phyloP scores from a whole-genome alignment of 495 filamentous ascomycete genomes.

The Aspergillus conjunctus region DNA sequence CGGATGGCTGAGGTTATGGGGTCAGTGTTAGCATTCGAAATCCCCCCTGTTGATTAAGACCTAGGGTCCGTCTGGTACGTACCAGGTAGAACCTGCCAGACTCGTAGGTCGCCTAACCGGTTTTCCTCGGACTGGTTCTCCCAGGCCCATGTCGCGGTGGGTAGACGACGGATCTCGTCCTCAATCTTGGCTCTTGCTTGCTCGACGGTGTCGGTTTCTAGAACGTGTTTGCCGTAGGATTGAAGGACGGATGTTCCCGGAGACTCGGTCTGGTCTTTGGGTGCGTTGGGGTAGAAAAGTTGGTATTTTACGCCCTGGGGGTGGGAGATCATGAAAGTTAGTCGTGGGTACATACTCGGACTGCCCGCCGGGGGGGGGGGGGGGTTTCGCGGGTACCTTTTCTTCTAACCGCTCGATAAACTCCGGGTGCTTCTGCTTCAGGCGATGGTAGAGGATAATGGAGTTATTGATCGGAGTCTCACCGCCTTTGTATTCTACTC shows the following conservation, averaged over 20 bases:
- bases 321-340: too few species aligned
- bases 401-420: not conserved
- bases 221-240: slow-evolving; percentile 5
- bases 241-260: slow-evolving; percentile 5
- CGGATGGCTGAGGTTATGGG: not conserved
- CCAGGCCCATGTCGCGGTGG: slow-evolving; percentile 10
- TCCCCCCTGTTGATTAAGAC: too few species aligned
- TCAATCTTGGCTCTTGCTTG: slow-evolving; percentile 3
- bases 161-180: slow-evolving; percentile 2
- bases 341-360: too few species aligned
- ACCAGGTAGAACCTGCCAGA: slow-evolving; percentile 12
- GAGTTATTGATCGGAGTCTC: slow-evolving; percentile 11
- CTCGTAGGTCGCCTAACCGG: slow-evolving; percentile 3
- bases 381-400: not conserved
- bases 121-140: slow-evolving; percentile 2
- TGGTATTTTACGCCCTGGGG: slow-evolving; percentile 6
- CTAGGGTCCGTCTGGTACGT: too few species aligned
- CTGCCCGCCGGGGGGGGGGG: too few species aligned
- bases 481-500: not conserved
- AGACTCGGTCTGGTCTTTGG: slow-evolving; percentile 4
- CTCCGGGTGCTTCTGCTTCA: slow-evolving; percentile 7
- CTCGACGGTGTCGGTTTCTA: slow-evolving; percentile 1
- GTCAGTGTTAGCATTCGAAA: not conserved
- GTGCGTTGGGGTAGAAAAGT: slow-evolving; percentile 10
- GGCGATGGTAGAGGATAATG: slow-evolving; percentile 6